Evolutionary conservation across 306 rosid species (phyloP), one percentile per base, ranked within the genome.

Genomic region (Begonia peltatifolia): DNA sequence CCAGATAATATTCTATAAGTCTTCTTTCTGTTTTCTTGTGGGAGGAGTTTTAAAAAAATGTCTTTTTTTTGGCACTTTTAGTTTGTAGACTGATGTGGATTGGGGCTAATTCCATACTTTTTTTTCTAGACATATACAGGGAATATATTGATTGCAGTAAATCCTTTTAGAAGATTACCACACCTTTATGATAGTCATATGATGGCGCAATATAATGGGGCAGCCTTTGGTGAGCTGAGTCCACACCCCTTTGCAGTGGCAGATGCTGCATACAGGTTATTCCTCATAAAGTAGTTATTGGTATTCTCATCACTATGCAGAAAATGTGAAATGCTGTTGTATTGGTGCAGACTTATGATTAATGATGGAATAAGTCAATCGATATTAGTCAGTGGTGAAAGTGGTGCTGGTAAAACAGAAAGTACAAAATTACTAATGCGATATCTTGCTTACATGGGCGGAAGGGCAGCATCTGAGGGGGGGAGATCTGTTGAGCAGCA

Each of bases 171-270:
- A 59, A 87, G 17, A 70, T 76, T 92, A 64, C 99, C 99, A 52
- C 99, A 92, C 73, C 87, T 92, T 63, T 92, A 92, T 50, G 89
- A 92, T 72, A 83, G 83, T 67, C 95, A 92, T 73, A 92, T 92
- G 99, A 92, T 92, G 99, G 80, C 84, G 61, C 99, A 92, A 72
- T 92, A 92, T 73, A 92, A 92, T 71, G 99, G 96, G 54, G 96
- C 94, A 52, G 84, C 75, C 60, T 87, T 92, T 60, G 99, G 96
- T 60, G 99, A 92, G 94, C 78, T 92, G 64, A 92, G 96, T 71
- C 99, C 99, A 15, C 99, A 92, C 61, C 99, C 99, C 9, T 92
- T 92, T 84, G 99, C 99, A 58, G 94, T 92, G 66, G 99, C 99
- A 62, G 99, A 92, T 72, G 83, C 84, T 55, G 96, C 99, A 50